These are phyloP conservation scores for Fusarium albosuccineum DNA, from an alignment of 2,329 filamentous ascomycete genomes.

Conservation along the genomic window DNA sequence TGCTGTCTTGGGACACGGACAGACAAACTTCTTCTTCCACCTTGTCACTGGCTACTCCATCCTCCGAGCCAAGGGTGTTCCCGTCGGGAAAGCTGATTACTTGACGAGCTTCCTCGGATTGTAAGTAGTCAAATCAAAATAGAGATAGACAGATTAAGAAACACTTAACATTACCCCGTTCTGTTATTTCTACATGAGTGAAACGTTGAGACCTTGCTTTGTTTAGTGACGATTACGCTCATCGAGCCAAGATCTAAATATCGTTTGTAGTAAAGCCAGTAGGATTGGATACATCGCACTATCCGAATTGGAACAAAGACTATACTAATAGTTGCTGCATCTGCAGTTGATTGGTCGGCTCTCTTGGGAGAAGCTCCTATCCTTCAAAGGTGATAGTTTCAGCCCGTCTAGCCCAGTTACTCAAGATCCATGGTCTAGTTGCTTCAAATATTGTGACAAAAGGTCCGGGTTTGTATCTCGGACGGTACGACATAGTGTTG, in stretches of 20 bases:
- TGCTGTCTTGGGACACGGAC: constrained; percentile 27
- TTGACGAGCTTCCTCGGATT: constrained; percentile 25
- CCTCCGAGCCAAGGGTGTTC: constrained; percentile 35
- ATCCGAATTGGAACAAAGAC: no score
- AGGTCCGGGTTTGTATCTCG: no score
- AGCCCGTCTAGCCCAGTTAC: no score
- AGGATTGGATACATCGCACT: no score
- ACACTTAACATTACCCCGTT: neutral
- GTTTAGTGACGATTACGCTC: neutral
- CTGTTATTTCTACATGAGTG: neutral
- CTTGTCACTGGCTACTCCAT: constrained; percentile 36
- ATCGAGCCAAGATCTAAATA: neutral
- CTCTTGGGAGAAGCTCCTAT: no score
- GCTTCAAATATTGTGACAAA: no score
- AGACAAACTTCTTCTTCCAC: constrained; percentile 38
- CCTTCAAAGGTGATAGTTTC: no score
- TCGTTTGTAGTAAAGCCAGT: no score
- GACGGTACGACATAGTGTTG: no score
- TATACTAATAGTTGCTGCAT: no score
- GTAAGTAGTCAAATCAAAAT: constrained; percentile 1
- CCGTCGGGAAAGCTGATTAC: constrained; percentile 34
- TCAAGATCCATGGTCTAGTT: no score
- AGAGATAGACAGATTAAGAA: constrained; percentile 7
- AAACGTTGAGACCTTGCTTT: neutral
- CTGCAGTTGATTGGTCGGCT: no score